Evolutionary conservation across 2,329 filamentous ascomycete genomes (phyloP), one percentile per base, ranked within the genome.

Genomic region (Talaromyces sp.): DNA sequence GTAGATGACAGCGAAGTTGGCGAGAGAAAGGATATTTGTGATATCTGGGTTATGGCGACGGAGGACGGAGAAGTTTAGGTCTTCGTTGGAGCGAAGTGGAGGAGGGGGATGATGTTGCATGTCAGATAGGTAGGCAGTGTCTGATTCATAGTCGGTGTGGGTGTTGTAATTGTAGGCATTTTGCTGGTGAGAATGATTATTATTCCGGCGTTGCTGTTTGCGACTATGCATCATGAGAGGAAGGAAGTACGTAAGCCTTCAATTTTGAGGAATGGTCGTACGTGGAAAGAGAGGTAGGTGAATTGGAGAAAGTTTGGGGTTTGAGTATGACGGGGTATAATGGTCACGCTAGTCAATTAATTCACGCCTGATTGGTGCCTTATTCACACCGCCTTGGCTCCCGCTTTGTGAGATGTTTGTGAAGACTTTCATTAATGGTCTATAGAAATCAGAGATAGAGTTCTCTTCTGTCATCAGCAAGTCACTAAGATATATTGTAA

Each of bases 1-100:
- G 78, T 97, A 97, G 61, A 97, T 82, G 32, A 94, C 90, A 22
- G 89, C 89, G 65, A 93, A 96, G 29, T 89, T 87, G 5, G 91
- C 91, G 61, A 94, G 88, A 57, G 88, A 87, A 58, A 91, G 80
- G 67, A 97, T 91, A 47, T 81, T 77, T 53, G 80, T 79, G 59
- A 97, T 85, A 52, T 84, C 82, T 29, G 91, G 89, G 53, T 90
- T 84, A 75, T 96, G 90, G 61, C 91, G 89, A 54, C 83, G 86
- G 32, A 97, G 81, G 35, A 97, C 93, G 44, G 85, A 81, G 60
- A 96, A 81, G 77, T 97, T 97, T 67, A 97, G 86, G 62, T 95
- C 88, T 50, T 88, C 89, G 72, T 92, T 94, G 57, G 87, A 87
- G 60, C 89, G 86, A 6, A 65, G 59, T 32, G 76, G 70, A 49